phyloP scores from a whole-genome alignment of 805 yeast genomes.

The Barnettozyma pratensis region DNA sequence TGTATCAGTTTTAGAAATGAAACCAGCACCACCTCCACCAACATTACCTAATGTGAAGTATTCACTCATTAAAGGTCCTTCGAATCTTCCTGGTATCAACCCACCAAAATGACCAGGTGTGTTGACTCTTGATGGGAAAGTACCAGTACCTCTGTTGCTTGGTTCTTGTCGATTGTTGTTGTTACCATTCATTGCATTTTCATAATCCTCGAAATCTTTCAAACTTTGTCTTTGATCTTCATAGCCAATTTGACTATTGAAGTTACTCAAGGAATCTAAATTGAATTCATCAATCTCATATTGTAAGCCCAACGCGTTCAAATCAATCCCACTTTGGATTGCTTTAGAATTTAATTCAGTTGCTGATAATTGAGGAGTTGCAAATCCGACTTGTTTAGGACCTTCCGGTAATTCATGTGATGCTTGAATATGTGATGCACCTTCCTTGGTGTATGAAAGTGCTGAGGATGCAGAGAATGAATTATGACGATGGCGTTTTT shows the following conservation, averaged over 20 bases:
- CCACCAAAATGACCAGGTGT: constrained; percentile 21
- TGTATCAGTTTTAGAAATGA: constrained; percentile 15
- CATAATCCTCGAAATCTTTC: neutral
- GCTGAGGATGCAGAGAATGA: constrained; percentile 40
- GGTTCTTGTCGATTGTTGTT: too few species aligned
- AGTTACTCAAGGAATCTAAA: constrained; percentile 17
- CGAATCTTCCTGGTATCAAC: constrained; percentile 17
- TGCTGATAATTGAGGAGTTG: constrained; percentile 72
- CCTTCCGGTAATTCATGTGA: constrained; percentile 31
- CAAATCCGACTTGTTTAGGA: constrained; percentile 71
- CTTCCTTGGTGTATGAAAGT: constrained; percentile 27
- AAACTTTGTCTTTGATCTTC: neutral
- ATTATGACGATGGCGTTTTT: constrained; percentile 34
- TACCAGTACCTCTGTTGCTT: constrained; percentile 2
- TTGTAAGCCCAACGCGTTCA: constrained; percentile 32
- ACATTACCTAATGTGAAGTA: constrained; percentile 35
- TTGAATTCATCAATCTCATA: constrained; percentile 20
- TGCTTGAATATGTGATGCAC: neutral
- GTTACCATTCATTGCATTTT: too few species aligned
- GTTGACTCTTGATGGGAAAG: neutral
- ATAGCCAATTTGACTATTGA: neutral
- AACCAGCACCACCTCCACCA: constrained; percentile 40
- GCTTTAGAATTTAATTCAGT: constrained; percentile 34
- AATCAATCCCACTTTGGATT: constrained; percentile 32
- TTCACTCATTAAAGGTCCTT: constrained; percentile 33